Percentiles rank a stretch among this genome's conserved stretches.
Conservation (phyloP, 768 basidiomycete species). For the Termitomyces sp. region DNA sequence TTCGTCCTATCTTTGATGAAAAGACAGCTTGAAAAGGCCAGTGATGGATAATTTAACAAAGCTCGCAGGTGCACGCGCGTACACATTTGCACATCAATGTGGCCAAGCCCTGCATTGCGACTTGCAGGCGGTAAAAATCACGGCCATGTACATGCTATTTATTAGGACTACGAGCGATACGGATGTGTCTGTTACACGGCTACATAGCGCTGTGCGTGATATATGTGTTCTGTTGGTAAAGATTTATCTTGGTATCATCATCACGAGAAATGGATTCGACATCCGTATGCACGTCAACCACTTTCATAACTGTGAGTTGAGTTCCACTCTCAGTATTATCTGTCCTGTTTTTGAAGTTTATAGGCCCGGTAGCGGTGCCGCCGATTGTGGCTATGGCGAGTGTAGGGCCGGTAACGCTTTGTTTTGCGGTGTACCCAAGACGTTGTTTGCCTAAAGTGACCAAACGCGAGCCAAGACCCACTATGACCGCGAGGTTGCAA, state of each 20-base stretch:
- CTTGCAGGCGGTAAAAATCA: too few relatives aligned
- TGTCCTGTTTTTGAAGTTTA: neutral
- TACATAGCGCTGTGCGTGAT: too few relatives aligned
- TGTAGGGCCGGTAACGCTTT: neutral
- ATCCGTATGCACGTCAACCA: neutral
- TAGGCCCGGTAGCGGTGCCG: neutral
- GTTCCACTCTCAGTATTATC: neutral
- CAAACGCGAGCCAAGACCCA: neutral
- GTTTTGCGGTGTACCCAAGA: neutral
- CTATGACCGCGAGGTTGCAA: neutral
- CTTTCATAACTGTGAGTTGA: neutral
- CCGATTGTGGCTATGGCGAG: neutral
- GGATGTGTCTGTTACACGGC: neutral
- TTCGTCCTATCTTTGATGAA: too few relatives aligned
- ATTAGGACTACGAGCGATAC: neutral
- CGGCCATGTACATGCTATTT: too few relatives aligned
- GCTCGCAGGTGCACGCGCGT: too few relatives aligned
- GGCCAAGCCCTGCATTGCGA: too few relatives aligned
- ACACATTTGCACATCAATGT: too few relatives aligned
- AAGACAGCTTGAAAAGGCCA: too few relatives aligned
- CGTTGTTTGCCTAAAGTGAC: neutral
- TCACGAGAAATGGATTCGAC: neutral
- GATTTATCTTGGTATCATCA: neutral
- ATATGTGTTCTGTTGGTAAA: neutral
- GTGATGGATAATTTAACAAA: too few relatives aligned